phyloP scores from a whole-genome alignment of 2,329 filamentous ascomycete species.

The Aspergillus tanneri region DNA sequence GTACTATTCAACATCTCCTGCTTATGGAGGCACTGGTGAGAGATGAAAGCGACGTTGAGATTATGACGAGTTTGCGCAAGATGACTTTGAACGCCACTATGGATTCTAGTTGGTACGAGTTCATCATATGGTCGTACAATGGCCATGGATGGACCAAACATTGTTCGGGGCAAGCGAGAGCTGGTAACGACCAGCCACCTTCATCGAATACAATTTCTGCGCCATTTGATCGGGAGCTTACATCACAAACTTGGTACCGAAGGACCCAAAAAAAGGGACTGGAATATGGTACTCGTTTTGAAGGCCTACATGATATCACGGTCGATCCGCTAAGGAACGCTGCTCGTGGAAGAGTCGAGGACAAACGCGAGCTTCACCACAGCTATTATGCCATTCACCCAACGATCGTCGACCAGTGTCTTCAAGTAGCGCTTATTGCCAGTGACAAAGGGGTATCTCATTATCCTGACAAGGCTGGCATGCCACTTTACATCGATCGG shows the following conservation, averaged over 20 bases:
- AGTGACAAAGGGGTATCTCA: conserved; percentile 5
- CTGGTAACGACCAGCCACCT: not conserved
- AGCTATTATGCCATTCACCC: conserved; percentile 11
- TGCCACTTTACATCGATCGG: conserved; percentile 3
- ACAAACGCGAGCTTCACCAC: not conserved
- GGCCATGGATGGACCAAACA: conserved; percentile 11
- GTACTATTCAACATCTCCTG: conserved; percentile 1
- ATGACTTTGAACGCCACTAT: not conserved
- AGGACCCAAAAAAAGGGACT: conserved; percentile 5
- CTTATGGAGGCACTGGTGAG: conserved; percentile 1
- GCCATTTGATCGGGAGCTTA: conserved; percentile 4
- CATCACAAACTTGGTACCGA: conserved; percentile 9
- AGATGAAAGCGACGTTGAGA: not conserved
- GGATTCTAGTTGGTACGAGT: conserved; percentile 14
- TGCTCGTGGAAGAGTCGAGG: conserved; percentile 4
- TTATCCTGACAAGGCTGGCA: conserved; percentile 2
- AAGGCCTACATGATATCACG: conserved; percentile 8
- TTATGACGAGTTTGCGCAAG: conserved; percentile 6
- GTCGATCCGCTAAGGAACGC: conserved; percentile 4
- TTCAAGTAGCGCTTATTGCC: conserved; percentile 10
- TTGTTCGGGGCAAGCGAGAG: conserved; percentile 8
- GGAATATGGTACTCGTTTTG: conserved; percentile 8
- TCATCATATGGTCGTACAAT: conserved; percentile 9
- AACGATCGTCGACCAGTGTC: conserved; percentile 11
- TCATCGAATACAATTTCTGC: not conserved